A percentile compares a stretch with the other conserved stretches of the same genome.
Conservation (phyloP, 129 eudicot genomes). For the Flaveria trinervia region DNA sequence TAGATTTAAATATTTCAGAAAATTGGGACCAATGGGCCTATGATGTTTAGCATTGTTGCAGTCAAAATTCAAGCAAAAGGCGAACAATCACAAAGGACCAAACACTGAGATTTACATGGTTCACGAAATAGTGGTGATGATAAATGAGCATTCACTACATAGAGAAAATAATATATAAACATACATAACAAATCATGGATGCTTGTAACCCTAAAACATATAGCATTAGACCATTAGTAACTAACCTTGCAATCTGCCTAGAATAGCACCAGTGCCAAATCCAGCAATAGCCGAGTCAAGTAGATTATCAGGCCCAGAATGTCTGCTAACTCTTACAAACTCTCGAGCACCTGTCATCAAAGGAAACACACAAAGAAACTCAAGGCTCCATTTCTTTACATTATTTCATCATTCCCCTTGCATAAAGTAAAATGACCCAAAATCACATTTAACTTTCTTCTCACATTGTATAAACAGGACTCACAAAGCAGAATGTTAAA, state of each 20-base stretch:
- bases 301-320: constrained; percentile 70
- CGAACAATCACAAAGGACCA: background rate
- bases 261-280: constrained; percentile 84
- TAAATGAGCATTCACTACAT: background rate
- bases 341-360: constrained; percentile 81
- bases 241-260: constrained; percentile 94
- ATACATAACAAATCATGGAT: too few relatives aligned
- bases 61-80: background rate
- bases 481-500: background rate
- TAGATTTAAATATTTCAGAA: background rate
- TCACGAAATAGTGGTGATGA: background rate
- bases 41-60: background rate
- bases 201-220: too few relatives aligned
- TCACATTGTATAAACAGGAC: background rate
- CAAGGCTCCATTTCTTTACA: background rate
- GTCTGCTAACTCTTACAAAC: constrained; percentile 69
- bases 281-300: constrained; percentile 85
- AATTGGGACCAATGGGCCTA: background rate
- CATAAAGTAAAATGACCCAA: background rate
- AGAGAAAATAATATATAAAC: background rate
- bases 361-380: constrained; percentile 8
- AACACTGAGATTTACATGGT: background rate
- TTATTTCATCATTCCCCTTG: constrained; percentile 2
- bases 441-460: background rate
- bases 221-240: background rate